Evolutionary conservation across 1,284 basidiomycete species (phyloP).

Genomic region (Pterula multifida): DNA sequence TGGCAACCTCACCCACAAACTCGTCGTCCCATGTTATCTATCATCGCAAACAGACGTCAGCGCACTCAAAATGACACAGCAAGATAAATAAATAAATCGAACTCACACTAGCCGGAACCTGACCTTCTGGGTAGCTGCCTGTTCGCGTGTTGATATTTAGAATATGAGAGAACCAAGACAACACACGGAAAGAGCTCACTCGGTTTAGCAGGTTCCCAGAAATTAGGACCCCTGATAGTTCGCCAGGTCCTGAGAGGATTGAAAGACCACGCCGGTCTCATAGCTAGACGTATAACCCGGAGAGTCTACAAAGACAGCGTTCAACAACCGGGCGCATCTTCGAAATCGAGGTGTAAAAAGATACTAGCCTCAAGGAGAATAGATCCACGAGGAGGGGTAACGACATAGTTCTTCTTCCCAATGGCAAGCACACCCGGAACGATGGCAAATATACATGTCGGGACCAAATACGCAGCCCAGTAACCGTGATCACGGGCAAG

Average conservation of each 20-base stretch:
- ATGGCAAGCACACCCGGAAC: constrained; percentile 35
- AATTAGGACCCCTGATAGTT: constrained; percentile 21
- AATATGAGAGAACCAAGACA: neutral
- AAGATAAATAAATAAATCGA: neutral
- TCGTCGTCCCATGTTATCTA: constrained; percentile 37
- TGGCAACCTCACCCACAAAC: constrained; percentile 51
- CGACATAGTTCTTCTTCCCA: constrained; percentile 38
- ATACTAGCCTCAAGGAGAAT: constrained; percentile 30
- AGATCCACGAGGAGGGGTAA: constrained; percentile 44
- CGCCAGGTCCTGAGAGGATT: constrained; percentile 22
- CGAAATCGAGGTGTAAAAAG: no score
- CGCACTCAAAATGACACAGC: neutral
- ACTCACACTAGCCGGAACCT: constrained; percentile 15
- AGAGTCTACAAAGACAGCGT: constrained; percentile 20
- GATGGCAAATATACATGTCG: constrained; percentile 28
- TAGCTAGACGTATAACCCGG: constrained; percentile 22
- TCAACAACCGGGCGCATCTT: no score
- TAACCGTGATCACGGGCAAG: constrained; percentile 34
- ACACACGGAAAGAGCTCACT: no score
- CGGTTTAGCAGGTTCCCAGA: constrained; percentile 56
- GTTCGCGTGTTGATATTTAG: no score
- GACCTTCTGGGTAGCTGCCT: constrained; percentile 19
- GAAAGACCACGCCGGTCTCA: constrained; percentile 22
- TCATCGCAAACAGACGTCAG: no score
- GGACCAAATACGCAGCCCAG: constrained; percentile 33